Evolutionary conservation across 768 basidiomycete genomes (phyloP).

Genomic region (Rhizopogon vinicolor): DNA sequence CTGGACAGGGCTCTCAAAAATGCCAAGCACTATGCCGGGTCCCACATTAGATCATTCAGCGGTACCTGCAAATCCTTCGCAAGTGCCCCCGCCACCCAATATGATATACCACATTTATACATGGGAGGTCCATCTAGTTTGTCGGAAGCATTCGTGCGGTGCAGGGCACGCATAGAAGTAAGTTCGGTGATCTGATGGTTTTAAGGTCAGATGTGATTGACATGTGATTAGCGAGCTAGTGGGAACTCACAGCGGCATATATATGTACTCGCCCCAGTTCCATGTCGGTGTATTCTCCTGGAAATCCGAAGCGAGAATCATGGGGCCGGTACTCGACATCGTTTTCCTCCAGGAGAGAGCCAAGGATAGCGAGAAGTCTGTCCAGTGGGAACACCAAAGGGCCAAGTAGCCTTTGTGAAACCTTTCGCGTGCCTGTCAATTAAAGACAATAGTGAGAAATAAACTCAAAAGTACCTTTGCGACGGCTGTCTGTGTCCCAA

Average conservation of each 20-base stretch:
- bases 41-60: constrained; percentile 68
- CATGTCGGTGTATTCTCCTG: constrained; percentile 74
- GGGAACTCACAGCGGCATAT: constrained; percentile 48
- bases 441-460: background rate
- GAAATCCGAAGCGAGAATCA: constrained; percentile 44
- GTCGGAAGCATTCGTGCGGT: constrained; percentile 57
- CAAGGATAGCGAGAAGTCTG: constrained; percentile 74
- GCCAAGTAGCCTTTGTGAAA: constrained; percentile 75
- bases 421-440: constrained; percentile 30
- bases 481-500: constrained; percentile 36
- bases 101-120: constrained; percentile 72
- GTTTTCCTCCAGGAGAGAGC: constrained; percentile 72
- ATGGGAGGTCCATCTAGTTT: constrained; percentile 64
- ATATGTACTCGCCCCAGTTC: constrained; percentile 61
- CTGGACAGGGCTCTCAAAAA: background rate
- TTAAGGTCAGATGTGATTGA: background rate
- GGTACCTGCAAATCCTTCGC: constrained; percentile 58
- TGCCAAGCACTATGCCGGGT: constrained; percentile 28
- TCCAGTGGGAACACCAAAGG: constrained; percentile 78
- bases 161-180: constrained; percentile 58
- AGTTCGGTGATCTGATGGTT: constrained; percentile 59
- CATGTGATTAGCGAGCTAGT: background rate
- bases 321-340: constrained; percentile 41
- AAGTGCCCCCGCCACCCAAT: constrained; percentile 48
- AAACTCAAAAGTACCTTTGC: constrained; percentile 35